Evolutionary conservation across 2,329 filamentous ascomycete species (phyloP), one percentile per base, ranked within the genome.

Genomic region (Scytalidium sp.): DNA sequence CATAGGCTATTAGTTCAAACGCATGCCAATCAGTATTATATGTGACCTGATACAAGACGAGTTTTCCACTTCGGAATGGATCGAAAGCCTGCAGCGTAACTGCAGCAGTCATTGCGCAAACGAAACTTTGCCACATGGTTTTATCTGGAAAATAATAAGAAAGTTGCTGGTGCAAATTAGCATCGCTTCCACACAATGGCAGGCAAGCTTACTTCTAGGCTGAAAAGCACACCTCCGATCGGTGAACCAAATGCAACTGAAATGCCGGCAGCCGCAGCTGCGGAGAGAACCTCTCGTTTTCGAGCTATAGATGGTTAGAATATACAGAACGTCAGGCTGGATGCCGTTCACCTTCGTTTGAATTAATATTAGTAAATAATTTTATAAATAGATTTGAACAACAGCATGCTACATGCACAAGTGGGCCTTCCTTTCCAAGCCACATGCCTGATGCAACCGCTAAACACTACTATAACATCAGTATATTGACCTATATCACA

Each of bases 71-170:
- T 47, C 94, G 83, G 67, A 97, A 97, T 3, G 94, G 94, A 65
- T 99, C 94, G 54, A 96, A 81, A 4, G 90, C 90, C 68, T 97
- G 93, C 3, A 99, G 76, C 13, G 91, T 90, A 32, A 97, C 90
- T 17, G 94, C 93, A 15, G 92, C 94, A n/a, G 96, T 90, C 92
- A 97, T 97, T 65, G 94, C 94, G 62, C 94, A 97, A 39, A 99
- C 94, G 64, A 99, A 99, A 62, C 91, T 96, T 67, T 97, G 94
- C 94, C 94, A 99, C 94, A 99, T 97, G 9, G 94, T 97, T 70
- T 97, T 97, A 70, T 97, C 93, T 0, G 94, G 93, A 60, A 97
- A 97, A 69, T 97, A 97, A 67, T 97, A 97, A 1, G 91, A 96
- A 2, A 97, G 75, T 79, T 96, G 90, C 81, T 88, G 51, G n/a